Percentiles rank a stretch among this genome's conserved stretches.
Conservation (phyloP, 2,329 filamentous ascomycete genomes). For the Zasmidium angulare region DNA sequence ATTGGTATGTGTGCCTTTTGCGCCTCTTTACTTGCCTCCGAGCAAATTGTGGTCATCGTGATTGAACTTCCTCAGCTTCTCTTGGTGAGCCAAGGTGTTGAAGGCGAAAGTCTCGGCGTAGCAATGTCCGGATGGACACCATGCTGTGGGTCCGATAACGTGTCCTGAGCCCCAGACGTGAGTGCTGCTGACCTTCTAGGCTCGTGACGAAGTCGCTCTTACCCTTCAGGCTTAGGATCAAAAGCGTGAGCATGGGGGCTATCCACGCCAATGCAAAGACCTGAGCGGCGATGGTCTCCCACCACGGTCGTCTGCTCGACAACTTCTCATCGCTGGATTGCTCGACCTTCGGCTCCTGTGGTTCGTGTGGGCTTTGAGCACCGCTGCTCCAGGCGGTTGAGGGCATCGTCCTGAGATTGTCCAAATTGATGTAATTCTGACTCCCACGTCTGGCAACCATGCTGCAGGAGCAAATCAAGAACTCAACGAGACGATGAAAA, state of each 20-base stretch:
- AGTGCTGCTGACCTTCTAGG: too few relatives aligned
- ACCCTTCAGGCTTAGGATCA: background rate
- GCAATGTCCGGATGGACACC: conserved; percentile 28
- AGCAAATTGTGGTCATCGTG: conserved; percentile 12
- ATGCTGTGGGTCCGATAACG: conserved; percentile 30
- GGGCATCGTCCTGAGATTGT: background rate
- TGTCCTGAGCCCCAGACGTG: conserved; percentile 7
- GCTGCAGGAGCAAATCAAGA: too few relatives aligned
- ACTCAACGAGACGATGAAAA: too few relatives aligned
- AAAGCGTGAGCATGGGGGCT: background rate
- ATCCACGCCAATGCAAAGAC: background rate
- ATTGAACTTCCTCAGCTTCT: background rate
- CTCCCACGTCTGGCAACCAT: background rate
- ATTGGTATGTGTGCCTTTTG: too few relatives aligned
- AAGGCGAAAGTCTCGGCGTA: conserved; percentile 3
- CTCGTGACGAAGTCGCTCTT: background rate
- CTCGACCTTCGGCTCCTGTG: background rate
- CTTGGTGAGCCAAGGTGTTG: background rate
- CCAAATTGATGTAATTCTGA: background rate
- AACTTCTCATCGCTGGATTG: background rate
- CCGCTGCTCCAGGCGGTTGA: background rate
- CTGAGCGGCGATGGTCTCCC: background rate
- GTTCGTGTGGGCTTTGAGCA: background rate
- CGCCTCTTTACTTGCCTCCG: conserved; percentile 10
- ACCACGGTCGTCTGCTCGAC: background rate